Percentiles rank a stretch among this genome's conserved stretches.
Evolutionary conservation across 2,329 filamentous ascomycete genomes (phyloP).

Genomic region (Knufia petricola): DNA sequence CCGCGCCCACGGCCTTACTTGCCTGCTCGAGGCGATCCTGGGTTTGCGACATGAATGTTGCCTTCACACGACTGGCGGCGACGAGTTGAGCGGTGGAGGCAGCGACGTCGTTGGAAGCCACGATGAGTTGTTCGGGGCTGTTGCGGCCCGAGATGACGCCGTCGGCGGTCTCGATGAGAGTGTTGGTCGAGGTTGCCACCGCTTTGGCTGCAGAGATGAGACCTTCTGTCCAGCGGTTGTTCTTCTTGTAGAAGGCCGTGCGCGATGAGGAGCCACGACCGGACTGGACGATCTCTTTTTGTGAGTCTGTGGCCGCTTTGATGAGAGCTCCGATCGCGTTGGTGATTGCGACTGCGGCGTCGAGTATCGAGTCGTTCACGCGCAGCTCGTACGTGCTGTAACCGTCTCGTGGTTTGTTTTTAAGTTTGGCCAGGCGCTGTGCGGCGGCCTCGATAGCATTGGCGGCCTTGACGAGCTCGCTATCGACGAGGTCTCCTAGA

Average conservation of each 20-base stretch:
- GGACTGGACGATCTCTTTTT: constrained; percentile 92
- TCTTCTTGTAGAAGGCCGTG: constrained; percentile 99
- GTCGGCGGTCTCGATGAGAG: constrained; percentile 93
- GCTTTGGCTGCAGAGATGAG: constrained; percentile 96
- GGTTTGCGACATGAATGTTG: constrained; percentile 93
- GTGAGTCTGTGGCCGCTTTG: constrained; percentile 83
- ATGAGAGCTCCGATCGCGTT: constrained; percentile 90
- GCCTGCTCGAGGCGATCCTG: constrained; percentile 86
- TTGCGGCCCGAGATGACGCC: constrained; percentile 87
- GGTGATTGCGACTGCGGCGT: constrained; percentile 86
- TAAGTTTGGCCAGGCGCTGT: constrained; percentile 78
- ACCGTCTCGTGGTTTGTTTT: constrained; percentile 90
- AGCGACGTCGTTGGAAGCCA: constrained; percentile 93
- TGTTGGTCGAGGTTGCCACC: constrained; percentile 86
- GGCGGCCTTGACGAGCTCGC: constrained; percentile 83
- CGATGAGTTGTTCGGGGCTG: constrained; percentile 92
- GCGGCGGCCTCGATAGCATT: constrained; percentile 91
- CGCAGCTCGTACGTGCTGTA: constrained; percentile 94
- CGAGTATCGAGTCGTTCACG: constrained; percentile 90
- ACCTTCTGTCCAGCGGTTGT: constrained; percentile 98
- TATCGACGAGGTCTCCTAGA: constrained; percentile 84
- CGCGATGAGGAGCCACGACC: constrained; percentile 77
- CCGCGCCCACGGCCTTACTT: constrained; percentile 82
- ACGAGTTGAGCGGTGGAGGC: constrained; percentile 95
- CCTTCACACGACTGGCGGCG: constrained; percentile 90